Percentiles rank a stretch among this genome's conserved stretches.
Evolutionary conservation across 176 grass and related monocot genomes (phyloP).

Genomic region (Bonia amplexicaulis): DNA sequence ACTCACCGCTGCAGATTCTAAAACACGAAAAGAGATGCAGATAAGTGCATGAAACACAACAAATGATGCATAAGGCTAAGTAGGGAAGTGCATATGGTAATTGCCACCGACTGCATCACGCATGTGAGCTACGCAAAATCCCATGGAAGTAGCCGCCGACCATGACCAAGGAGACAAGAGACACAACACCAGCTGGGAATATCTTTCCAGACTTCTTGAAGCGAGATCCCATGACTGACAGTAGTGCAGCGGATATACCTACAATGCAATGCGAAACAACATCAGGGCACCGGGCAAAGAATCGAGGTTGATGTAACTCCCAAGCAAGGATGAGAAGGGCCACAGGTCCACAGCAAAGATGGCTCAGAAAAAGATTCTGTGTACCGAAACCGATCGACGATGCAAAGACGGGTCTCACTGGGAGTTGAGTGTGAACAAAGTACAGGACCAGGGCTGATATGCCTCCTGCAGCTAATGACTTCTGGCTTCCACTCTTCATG

Average conservation of each 20-base stretch:
- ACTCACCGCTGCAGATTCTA: not conserved
- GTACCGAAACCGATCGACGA: constrained; percentile 65
- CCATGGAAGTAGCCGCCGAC: constrained; percentile 71
- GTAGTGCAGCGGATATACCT: constrained; percentile 66
- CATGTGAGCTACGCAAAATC: constrained; percentile 57
- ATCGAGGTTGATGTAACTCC: not conserved
- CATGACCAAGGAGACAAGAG: constrained; percentile 74
- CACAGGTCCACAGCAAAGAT: not conserved
- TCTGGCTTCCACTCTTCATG: constrained; percentile 77
- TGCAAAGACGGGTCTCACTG: constrained; percentile 59
- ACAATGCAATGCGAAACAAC: not conserved
- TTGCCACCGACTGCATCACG: not conserved
- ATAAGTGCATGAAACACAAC: not conserved
- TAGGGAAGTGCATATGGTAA: not conserved
- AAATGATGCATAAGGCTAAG: not conserved
- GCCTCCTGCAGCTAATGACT: constrained; percentile 67
- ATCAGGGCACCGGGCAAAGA: not conserved
- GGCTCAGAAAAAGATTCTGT: not conserved
- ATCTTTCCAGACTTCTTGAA: constrained; percentile 83
- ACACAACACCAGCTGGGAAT: constrained; percentile 74
- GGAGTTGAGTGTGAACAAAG: constrained; percentile 78
- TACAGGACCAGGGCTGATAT: constrained; percentile 54
- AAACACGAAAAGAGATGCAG: not conserved
- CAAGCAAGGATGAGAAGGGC: not conserved
- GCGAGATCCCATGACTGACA: constrained; percentile 71